These are phyloP conservation scores for Ceratobasidium sp. DNA, from an alignment of 1,284 basidiomycete genomes.

Conservation along the genomic window DNA sequence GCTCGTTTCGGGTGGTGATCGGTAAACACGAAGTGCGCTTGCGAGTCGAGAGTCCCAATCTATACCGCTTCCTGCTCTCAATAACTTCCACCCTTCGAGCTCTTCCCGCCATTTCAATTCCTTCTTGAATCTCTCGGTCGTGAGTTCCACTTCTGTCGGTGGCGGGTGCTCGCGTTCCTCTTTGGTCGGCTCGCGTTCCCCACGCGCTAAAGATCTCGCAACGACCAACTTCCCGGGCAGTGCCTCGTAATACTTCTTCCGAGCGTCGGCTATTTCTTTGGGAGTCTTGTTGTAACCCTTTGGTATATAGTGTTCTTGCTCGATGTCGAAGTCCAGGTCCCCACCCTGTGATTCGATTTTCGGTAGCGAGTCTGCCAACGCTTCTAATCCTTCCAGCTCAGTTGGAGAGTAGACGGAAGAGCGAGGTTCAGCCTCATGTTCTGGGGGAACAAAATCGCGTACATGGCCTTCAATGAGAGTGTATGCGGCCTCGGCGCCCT, in stretches of 20 bases:
- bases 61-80: conserved; percentile 66
- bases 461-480: conserved; percentile 69
- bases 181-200: conserved; percentile 82
- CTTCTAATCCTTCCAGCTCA: conserved; percentile 8
- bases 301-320: conserved; percentile 72
- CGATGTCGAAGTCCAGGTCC: conserved; percentile 77
- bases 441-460: conserved; percentile 62
- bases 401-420: neutral
- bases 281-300: conserved; percentile 64
- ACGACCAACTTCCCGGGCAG: conserved; percentile 72
- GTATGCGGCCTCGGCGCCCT: conserved; percentile 83
- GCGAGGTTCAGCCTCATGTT: conserved; percentile 42
- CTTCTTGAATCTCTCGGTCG: conserved; percentile 81
- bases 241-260: conserved; percentile 77
- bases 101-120: conserved; percentile 83
- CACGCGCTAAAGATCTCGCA: conserved; percentile 76
- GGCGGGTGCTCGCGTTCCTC: conserved; percentile 83
- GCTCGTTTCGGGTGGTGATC: conserved; percentile 11
- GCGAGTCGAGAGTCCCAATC: conserved; percentile 79
- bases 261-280: conserved; percentile 68
- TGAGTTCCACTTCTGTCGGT: conserved; percentile 83
- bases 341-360: conserved; percentile 25
- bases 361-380: conserved; percentile 18
- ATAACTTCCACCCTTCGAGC: conserved; percentile 75
- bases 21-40: conserved; percentile 69